These are phyloP conservation scores for Dendrobium catenatum DNA, from an alignment of 106 monocot genomes.

Conservation along the genomic window DNA sequence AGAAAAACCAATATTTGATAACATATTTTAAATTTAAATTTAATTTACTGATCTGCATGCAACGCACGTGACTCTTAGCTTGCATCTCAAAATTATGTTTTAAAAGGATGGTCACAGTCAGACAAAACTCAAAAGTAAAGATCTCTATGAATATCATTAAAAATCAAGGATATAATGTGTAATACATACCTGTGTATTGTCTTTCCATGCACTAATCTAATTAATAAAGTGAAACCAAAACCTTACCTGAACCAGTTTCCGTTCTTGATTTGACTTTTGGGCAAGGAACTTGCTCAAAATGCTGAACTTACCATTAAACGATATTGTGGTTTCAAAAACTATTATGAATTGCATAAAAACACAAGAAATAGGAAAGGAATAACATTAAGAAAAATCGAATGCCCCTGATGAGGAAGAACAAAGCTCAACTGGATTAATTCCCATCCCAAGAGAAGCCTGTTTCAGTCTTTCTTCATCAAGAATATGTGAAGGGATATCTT, in stretches of 20 bases:
- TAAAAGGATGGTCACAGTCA: too few species aligned
- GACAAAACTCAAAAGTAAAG: neutral
- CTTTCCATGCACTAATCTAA: neutral
- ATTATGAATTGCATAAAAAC: neutral
- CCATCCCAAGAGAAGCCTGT: conserved; percentile 46
- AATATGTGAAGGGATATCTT: conserved; percentile 81
- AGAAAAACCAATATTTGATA: too few species aligned
- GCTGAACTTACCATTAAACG: neutral
- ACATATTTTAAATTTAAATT: too few species aligned
- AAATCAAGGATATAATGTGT: neutral
- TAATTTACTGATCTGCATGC: too few species aligned
- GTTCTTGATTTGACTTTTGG: neutral
- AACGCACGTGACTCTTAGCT: too few species aligned
- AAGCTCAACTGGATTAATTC: conserved; percentile 43
- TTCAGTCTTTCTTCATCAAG: conserved; percentile 57
- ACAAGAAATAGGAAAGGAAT: neutral
- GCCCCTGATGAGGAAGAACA: neutral
- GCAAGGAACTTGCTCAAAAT: neutral
- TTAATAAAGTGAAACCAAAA: neutral
- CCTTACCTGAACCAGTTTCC: neutral
- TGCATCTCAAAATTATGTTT: too few species aligned
- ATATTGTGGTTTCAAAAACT: neutral
- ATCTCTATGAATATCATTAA: neutral
- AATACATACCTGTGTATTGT: neutral
- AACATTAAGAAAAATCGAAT: neutral